Base-by-base conservation (phyloP, 345 rosid species). In the Eucalyptus curtisii region DNA sequence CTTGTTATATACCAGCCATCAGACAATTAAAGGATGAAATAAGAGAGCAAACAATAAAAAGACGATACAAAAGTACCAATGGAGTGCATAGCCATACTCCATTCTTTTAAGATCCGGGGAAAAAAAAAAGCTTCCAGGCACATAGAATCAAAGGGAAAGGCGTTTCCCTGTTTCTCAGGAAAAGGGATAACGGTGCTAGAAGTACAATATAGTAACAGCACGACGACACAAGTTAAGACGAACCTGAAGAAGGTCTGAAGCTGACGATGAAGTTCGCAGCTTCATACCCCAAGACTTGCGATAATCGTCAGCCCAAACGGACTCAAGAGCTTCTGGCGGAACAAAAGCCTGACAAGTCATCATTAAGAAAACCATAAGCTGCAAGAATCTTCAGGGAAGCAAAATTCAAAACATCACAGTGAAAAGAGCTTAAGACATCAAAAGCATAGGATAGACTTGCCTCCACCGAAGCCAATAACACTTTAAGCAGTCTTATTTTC, bases 171-270 rank as follows among this genome's bases (percentile, higher is more conserved):
- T 76, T 76, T 76, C 42, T 76, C 68, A 10, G 30, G 84, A 6
- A 76, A 44, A 20, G 30, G 47, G 30, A 37, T 3, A 20, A 76
- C 84, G 7, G 14, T 40, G 84, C 84, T 40, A 88, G 31, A 49
- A 53, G 57, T 40, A 24, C 86, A 19, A 13, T 33, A 68, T n/a
- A 49, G 57, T 30, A 7, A 45, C 57, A 87, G 84, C 81, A 37
- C 68, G 13, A 53, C 5, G 30, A 53, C 15, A 86, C 11, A 53
- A 37, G 10, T n/a, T 31, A 68, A 10, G 82, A 30, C 31, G 31
- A 90, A 97, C 99, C 98, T 95, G 94, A 88, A 93, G 92, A 86
- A 95, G 94, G 61, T 94, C 95, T 86, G 91, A 94, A 8, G 94
- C 93, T 64, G 98, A 92, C 45, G 90, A 91, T 87, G 98, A 93